Conservation (phyloP, 495 filamentous ascomycete species). For the Aspergillus sclerotiicarbonarius region DNA sequence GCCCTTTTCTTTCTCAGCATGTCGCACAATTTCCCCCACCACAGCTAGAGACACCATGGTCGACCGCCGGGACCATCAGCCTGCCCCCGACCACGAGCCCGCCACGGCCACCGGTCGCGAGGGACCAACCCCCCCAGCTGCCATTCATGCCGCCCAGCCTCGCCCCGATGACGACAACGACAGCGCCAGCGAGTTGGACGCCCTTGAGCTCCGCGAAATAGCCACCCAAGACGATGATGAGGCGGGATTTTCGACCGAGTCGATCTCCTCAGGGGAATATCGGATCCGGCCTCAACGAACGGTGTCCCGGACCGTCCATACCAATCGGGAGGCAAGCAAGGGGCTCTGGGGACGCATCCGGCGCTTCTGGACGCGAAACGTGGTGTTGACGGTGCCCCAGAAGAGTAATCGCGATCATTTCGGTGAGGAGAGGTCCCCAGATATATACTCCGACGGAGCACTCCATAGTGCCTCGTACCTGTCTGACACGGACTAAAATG, state of each 20-base stretch:
- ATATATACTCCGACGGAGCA: background rate
- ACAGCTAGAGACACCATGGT: background rate
- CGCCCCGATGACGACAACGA: conserved; percentile 23
- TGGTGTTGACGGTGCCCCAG: conserved; percentile 40
- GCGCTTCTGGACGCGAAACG: conserved; percentile 41
- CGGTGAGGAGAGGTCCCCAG: conserved; percentile 27
- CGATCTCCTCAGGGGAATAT: conserved; percentile 40
- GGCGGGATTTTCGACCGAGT: conserved; percentile 21
- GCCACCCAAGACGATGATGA: conserved; percentile 27
- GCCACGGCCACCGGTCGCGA: background rate
- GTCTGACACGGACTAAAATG: background rate
- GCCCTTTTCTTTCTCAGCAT: background rate
- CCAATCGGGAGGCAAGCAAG: conserved; percentile 20
- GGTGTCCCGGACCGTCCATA: conserved; percentile 20
- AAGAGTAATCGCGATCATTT: conserved; percentile 48
- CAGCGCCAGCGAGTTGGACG: conserved; percentile 23
- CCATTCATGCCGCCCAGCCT: conserved; percentile 2
- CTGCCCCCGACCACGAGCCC: background rate
- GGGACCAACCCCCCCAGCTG: background rate
- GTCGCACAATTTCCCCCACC: background rate
- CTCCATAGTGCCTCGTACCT: too few relatives aligned
- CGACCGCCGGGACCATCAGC: background rate
- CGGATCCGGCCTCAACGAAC: conserved; percentile 29
- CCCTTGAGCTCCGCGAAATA: conserved; percentile 37
- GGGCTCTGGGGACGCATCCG: conserved; percentile 24